Conservation (phyloP, 495 filamentous ascomycete species). For the Aspergillus asperescens region DNA sequence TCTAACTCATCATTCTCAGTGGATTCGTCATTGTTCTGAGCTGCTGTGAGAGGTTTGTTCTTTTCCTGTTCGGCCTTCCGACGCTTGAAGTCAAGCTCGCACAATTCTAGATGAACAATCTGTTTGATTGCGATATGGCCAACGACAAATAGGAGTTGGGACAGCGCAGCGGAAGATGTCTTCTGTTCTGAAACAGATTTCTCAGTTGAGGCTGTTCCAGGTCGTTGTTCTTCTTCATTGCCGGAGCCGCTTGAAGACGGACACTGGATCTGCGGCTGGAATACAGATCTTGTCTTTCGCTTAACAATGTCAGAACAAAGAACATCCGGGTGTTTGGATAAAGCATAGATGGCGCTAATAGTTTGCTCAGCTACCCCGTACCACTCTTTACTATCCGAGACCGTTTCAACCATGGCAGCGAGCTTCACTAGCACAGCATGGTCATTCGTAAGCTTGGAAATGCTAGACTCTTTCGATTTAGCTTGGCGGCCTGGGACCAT, state of each 20-base stretch:
- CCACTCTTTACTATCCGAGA: conserved; percentile 91
- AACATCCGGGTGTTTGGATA: conserved; percentile 90
- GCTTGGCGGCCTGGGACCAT: conserved; percentile 82
- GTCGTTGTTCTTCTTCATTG: conserved; percentile 46
- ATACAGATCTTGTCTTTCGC: conserved; percentile 79
- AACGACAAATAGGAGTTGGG: conserved; percentile 91
- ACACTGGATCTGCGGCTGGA: conserved; percentile 44
- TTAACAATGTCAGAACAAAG: conserved; percentile 89
- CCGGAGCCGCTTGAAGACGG: conserved; percentile 26
- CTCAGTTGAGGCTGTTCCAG: conserved; percentile 33
- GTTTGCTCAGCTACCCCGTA: conserved; percentile 96
- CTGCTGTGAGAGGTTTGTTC: conserved; percentile 52
- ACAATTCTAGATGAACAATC: conserved; percentile 98
- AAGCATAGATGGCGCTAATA: conserved; percentile 89
- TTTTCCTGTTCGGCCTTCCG: conserved; percentile 94
- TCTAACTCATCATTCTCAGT: conserved; percentile 75
- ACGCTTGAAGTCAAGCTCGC: conserved; percentile 95
- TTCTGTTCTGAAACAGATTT: conserved; percentile 27
- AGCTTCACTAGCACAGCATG: conserved; percentile 79
- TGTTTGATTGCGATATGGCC: conserved; percentile 98
- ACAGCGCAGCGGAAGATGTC: conserved; percentile 62
- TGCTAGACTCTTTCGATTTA: conserved; percentile 61
- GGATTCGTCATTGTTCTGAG: conserved; percentile 45
- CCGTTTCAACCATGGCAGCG: conserved; percentile 75
- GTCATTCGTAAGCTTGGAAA: conserved; percentile 81